These are phyloP conservation scores for Candida ipomoeae DNA, from an alignment of 805 yeast species.

Conservation along the genomic window DNA sequence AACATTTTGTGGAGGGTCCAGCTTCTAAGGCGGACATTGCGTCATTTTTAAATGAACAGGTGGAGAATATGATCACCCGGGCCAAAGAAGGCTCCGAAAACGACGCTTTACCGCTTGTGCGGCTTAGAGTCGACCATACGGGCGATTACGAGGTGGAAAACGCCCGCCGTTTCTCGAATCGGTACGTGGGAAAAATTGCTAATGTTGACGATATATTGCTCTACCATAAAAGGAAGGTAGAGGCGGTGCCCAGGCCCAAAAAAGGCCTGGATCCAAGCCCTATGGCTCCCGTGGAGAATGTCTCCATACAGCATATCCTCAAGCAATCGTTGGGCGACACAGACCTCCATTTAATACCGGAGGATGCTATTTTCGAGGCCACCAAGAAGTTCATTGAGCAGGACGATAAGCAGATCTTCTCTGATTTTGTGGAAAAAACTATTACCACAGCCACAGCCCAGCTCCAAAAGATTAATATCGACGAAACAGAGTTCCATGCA, in stretches of 20 bases:
- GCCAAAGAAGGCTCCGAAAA: slow-evolving; percentile 32
- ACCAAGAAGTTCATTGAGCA: slow-evolving; percentile 70
- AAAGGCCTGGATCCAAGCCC: background rate
- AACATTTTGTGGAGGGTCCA: slow-evolving; percentile 56
- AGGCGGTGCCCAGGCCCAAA: slow-evolving; percentile 9
- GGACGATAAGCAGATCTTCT: slow-evolving; percentile 73
- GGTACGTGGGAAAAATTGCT: slow-evolving; percentile 88
- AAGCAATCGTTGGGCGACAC: slow-evolving; percentile 58
- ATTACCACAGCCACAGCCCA: slow-evolving; percentile 48
- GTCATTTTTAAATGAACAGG: slow-evolving; percentile 55
- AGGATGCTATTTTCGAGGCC: slow-evolving; percentile 68
- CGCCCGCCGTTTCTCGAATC: slow-evolving; percentile 80
- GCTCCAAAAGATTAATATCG: slow-evolving; percentile 41
- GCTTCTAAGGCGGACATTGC: slow-evolving; percentile 59
- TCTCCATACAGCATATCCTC: slow-evolving; percentile 53
- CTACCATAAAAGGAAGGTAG: slow-evolving; percentile 50
- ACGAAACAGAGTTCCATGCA: slow-evolving; percentile 33
- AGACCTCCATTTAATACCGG: slow-evolving; percentile 66
- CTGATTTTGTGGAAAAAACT: slow-evolving; percentile 57
- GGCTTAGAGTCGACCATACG: slow-evolving; percentile 82
- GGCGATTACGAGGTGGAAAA: slow-evolving; percentile 93
- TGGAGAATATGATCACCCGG: slow-evolving; percentile 59
- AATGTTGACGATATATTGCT: slow-evolving; percentile 83
- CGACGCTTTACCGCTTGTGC: slow-evolving; percentile 58
- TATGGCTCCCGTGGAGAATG: slow-evolving; percentile 12